Evolutionary conservation across 306 rosid species (phyloP), one percentile per base, ranked within the genome.

Genomic region (Lathyrus sativus): DNA sequence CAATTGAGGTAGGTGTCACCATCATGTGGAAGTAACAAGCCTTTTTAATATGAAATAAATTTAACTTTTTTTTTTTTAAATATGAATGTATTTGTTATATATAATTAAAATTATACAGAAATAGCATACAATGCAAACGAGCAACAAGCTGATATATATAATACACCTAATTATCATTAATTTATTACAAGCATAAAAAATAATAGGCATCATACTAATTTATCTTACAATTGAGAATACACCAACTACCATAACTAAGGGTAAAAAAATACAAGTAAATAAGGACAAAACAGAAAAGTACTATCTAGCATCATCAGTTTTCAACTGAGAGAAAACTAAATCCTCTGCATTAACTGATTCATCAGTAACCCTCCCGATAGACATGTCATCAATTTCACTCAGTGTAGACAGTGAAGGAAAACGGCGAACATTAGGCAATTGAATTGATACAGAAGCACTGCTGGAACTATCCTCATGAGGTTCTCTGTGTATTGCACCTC

Each of bases 241-340:
- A 35, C 39, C 9, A 35, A 35, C 9, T 35, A 35, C 39, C 39
- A 1, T 35, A 35, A 35, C 39, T 35, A 35, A 35, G 9, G 39
- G 7, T 7, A 9, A 35, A n/a, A 49, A 12, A 9, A 18, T 3
- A 49, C 9, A 62, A 15, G 4, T 31, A 72, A 14, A 56, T 14
- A 65, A 50, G 18, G 7, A 42, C 38, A 42, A 61, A 43, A 39
- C 60, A 54, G 31, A 60, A n/a, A 46, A 9, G 3, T 10, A 24
- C 68, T 70, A 83, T 61, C 80, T 79, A 45, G 71, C 73, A 29
- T 58, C 80, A 54, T 61, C 78, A 74, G 77, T 11, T 7, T 63
- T 60, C 76, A 80, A 18, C 54, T 72, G 68, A 17, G 84, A 83
- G 80, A 83, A 80, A 67, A 83, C 80, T 0, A 39, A 57, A 61